phyloP scores from a whole-genome alignment of 148 eudicot species.

The Rheum nobile region DNA sequence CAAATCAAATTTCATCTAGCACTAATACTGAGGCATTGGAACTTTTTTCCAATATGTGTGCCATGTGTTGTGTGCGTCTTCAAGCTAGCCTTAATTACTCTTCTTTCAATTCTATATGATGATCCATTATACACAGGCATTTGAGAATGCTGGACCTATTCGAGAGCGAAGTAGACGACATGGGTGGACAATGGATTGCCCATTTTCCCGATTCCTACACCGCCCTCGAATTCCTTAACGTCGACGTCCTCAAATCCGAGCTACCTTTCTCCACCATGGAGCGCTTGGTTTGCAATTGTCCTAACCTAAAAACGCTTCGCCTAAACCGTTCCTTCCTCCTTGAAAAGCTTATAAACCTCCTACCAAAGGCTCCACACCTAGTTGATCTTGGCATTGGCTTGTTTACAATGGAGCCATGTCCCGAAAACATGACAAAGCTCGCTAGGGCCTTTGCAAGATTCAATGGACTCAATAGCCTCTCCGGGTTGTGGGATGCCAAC shows the following conservation, averaged over 20 bases:
- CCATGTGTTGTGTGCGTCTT: too few species aligned
- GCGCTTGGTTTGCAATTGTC: slow-evolving; percentile 60
- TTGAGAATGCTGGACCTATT: slow-evolving; percentile 74
- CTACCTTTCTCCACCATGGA: slow-evolving; percentile 52
- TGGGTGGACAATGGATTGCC: slow-evolving; percentile 65
- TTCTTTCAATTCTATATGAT: too few species aligned
- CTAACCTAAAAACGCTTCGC: slow-evolving; percentile 44
- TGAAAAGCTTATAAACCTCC: slow-evolving; percentile 46
- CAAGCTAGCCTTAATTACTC: too few species aligned
- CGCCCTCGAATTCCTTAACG: slow-evolving; percentile 64
- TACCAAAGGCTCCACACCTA: slow-evolving; percentile 53
- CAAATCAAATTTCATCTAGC: too few species aligned
- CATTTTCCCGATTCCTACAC: slow-evolving; percentile 61
- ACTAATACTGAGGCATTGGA: too few species aligned
- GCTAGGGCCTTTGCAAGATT: slow-evolving; percentile 32
- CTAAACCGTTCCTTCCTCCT: slow-evolving; percentile 54
- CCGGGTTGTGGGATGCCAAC: slow-evolving; percentile 53
- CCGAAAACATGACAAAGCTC: slow-evolving; percentile 37
- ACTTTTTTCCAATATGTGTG: too few species aligned
- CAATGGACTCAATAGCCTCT: slow-evolving; percentile 50
- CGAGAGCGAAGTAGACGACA: slow-evolving; percentile 75
- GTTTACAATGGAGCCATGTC: slow-evolving; percentile 46
- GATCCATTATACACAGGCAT: slow-evolving; percentile 23
- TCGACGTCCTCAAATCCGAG: slow-evolving; percentile 71
- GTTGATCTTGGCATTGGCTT: slow-evolving; percentile 65